Conservation (phyloP, 2,329 filamentous ascomycete species). For the Trichoderma cornu-damae region DNA sequence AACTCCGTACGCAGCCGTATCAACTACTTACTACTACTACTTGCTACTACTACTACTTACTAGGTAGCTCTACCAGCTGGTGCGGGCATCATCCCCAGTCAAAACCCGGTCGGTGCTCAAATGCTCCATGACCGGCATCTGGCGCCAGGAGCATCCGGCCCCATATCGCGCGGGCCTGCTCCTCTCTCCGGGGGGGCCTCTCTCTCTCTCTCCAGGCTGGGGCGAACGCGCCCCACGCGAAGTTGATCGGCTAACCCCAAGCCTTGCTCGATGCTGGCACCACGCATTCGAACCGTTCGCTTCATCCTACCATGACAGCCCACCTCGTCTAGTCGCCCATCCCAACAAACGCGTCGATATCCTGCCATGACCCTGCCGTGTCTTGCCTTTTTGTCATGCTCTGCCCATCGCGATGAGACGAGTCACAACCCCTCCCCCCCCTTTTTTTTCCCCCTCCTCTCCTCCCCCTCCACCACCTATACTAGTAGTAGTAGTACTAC, state of each 20-base stretch:
- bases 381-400: conserved; percentile 14
- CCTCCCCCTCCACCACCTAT: not conserved
- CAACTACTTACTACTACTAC: not conserved
- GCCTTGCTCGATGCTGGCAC: not conserved
- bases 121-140: not conserved
- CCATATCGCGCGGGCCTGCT: not conserved
- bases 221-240: not conserved
- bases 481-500: too few species aligned
- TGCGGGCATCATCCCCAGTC: not conserved
- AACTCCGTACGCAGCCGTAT: too few species aligned
- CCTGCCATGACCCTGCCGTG: conserved; percentile 11
- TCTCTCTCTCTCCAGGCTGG: not conserved
- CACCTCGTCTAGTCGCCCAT: not conserved
- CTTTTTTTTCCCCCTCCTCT: not conserved
- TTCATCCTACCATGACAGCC: not conserved
- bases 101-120: too few species aligned
- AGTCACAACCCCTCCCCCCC: not conserved
- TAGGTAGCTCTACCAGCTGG: too few species aligned
- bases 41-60: too few species aligned
- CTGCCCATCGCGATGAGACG: conserved; percentile 13
- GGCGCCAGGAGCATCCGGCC: not conserved
- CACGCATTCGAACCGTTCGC: too few species aligned
- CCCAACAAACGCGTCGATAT: too few species aligned
- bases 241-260: not conserved
- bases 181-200: not conserved